phyloP scores from a whole-genome alignment of 169 alveolate genomes.

The Condylostoma magnum region DNA sequence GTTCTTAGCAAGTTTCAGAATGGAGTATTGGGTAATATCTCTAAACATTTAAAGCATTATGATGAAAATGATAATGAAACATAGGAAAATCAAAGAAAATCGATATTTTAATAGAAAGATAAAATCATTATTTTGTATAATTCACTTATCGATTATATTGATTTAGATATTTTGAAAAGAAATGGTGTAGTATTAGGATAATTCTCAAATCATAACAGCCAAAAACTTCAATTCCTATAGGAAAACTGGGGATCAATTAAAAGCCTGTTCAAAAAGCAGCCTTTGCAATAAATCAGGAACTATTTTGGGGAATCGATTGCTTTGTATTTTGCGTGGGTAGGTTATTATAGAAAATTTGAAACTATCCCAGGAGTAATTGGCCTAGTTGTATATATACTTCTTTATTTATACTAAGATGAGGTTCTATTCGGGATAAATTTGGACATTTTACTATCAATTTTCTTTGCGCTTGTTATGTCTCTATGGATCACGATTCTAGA shows the following conservation, averaged over 20 bases:
- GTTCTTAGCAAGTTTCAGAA: too few species aligned
- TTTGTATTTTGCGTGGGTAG: slow-evolving; percentile 59
- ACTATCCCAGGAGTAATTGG: slow-evolving; percentile 42
- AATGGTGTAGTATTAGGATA: neutral
- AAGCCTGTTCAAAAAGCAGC: slow-evolving; percentile 2
- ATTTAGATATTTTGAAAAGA: neutral
- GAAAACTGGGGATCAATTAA: slow-evolving; percentile 19
- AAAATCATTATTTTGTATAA: slow-evolving; percentile 1
- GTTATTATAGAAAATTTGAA: slow-evolving; percentile 37
- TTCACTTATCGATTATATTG: neutral
- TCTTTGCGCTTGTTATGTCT: neutral
- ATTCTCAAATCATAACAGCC: neutral
- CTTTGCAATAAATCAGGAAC: slow-evolving; percentile 24
- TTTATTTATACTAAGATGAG: neutral
- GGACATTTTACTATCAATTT: neutral
- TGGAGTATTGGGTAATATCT: too few species aligned
- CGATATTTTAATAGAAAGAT: slow-evolving; percentile 2
- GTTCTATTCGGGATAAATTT: neutral
- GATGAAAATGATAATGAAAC: neutral
- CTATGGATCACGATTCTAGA: neutral
- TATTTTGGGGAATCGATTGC: slow-evolving; percentile 68
- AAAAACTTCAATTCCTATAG: neutral
- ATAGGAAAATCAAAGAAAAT: neutral
- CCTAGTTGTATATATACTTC: neutral
- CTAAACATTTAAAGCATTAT: neutral